A percentile compares a stretch with the other conserved stretches of the same genome.
Conservation (phyloP, 1,139 yeast genomes). For the Wickerhamiella infanticola region DNA sequence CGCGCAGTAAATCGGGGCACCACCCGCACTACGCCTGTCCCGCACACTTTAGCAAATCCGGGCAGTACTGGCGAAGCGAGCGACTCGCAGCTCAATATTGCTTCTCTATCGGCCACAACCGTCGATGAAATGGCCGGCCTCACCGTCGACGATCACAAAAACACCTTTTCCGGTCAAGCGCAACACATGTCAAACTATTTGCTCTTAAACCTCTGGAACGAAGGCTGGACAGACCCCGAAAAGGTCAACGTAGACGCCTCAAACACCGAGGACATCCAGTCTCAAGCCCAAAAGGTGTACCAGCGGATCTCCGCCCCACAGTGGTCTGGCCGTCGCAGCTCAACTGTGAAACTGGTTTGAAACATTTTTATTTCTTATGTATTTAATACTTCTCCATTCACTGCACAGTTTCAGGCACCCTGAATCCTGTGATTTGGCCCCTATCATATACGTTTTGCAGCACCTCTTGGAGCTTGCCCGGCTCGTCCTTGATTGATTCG, state of each 20-base stretch:
- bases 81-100: conserved; percentile 8
- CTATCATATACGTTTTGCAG: conserved; percentile 58
- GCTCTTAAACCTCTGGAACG: conserved; percentile 13
- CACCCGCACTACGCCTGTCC: neutral
- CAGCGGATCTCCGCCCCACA: conserved; percentile 1
- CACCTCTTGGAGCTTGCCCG: conserved; percentile 44
- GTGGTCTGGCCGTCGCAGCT: conserved; percentile 2
- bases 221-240: conserved; percentile 13
- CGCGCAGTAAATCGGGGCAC: conserved; percentile 6
- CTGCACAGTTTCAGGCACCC: conserved; percentile 33
- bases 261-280: neutral
- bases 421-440: conserved; percentile 48
- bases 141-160: conserved; percentile 3
- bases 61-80: neutral
- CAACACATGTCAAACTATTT: conserved; percentile 7
- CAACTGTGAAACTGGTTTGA: conserved; percentile 2
- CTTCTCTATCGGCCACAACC: conserved; percentile 14
- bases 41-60: neutral
- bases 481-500: conserved; percentile 35
- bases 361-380: neutral
- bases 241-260: neutral
- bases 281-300: conserved; percentile 2
- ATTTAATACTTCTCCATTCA: neutral
- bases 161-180: conserved; percentile 1
- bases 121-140: conserved; percentile 14